phyloP scores from a whole-genome alignment of 2,329 filamentous ascomycete species.

The Hypoxylon sp. region DNA sequence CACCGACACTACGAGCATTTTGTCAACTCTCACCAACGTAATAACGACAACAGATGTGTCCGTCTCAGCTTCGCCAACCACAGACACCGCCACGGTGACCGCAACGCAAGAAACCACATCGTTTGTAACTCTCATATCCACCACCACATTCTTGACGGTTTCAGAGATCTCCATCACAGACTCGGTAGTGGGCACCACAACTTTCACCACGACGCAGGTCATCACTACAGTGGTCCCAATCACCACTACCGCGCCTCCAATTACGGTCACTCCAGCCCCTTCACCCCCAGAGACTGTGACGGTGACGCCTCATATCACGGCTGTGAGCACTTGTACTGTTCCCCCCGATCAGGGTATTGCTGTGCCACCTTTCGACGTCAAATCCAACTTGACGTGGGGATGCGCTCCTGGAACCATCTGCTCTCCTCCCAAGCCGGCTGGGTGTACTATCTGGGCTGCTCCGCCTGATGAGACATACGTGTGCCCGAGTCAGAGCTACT shows the following conservation, averaged over 20 bases:
- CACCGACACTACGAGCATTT: constrained; percentile 38
- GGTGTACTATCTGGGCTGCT: constrained; percentile 65
- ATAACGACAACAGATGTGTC: constrained; percentile 41
- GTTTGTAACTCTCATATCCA: constrained; percentile 47
- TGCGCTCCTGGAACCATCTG: constrained; percentile 67
- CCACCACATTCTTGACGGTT: constrained; percentile 47
- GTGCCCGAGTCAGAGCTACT: constrained; percentile 59
- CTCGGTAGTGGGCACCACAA: constrained; percentile 48
- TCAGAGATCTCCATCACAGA: constrained; percentile 49
- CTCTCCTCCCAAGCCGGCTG: constrained; percentile 61
- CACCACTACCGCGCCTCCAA: constrained; percentile 43
- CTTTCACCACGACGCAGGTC: constrained; percentile 48
- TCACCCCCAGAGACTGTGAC: constrained; percentile 27
- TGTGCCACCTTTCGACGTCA: constrained; percentile 49
- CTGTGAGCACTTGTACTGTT: constrained; percentile 56
- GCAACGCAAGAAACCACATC: constrained; percentile 46
- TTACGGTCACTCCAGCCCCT: constrained; percentile 39
- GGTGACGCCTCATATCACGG: constrained; percentile 43
- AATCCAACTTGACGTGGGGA: constrained; percentile 64
- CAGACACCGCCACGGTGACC: constrained; percentile 45
- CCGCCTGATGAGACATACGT: constrained; percentile 61
- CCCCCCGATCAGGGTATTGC: neutral
- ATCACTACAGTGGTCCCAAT: constrained; percentile 45
- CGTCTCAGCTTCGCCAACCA: constrained; percentile 40
- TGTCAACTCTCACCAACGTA: constrained; percentile 32